Base-by-base conservation (phyloP, 352 stramenopile genomes). In the Blastocystis sp. region DNA sequence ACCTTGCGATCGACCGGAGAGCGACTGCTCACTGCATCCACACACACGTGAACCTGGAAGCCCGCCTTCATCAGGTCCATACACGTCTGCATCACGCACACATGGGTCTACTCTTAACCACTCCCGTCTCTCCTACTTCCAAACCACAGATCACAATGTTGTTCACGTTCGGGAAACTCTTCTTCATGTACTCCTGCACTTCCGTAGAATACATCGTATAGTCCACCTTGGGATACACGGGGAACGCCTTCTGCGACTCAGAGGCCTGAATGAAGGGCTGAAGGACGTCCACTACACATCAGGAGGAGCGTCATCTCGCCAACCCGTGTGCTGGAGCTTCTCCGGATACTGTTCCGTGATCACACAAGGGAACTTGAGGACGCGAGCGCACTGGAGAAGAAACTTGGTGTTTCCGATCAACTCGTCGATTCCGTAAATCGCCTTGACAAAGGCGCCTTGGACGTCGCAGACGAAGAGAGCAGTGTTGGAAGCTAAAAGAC, bases 31-130 rank as follows among this genome's bases (percentile, higher is more conserved):
- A 94, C 91, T 0, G 91, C 91, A 79, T 95, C 92, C 27, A 92
- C 90, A 59, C 93, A 87, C 27, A 95, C 89, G 87, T 94, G 91
- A 32, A 95, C 92, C 69, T 94, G 91, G 84, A 92, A 94, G 36
- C 92, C 92, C n/a, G 91, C 88, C 29, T 93, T 91, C 40, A 94
- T 75, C 75, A 95, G 85, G 56, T 94, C 91, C 11, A 94, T 88
- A 64, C 91, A 93, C 73, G 92, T 95, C 89, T 95, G 92, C 56
- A 94, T 86, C 46, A 95, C 91, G 59, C 92, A 95, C 69, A 95
- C 92, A 69, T 95, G 92, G 21, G 89, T 90, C 75, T 79, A 79
- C n/a, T 24, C 14, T 79, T 4, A 21, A 71, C 4, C 14, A 11
- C 16, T 24, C 38, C 2, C 1, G 21, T 21, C 16, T 38, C 8